Percentiles rank a stretch among this genome's conserved stretches.
Conservation (phyloP, 2,329 filamentous ascomycete species). For the Colletotrichum sp. region DNA sequence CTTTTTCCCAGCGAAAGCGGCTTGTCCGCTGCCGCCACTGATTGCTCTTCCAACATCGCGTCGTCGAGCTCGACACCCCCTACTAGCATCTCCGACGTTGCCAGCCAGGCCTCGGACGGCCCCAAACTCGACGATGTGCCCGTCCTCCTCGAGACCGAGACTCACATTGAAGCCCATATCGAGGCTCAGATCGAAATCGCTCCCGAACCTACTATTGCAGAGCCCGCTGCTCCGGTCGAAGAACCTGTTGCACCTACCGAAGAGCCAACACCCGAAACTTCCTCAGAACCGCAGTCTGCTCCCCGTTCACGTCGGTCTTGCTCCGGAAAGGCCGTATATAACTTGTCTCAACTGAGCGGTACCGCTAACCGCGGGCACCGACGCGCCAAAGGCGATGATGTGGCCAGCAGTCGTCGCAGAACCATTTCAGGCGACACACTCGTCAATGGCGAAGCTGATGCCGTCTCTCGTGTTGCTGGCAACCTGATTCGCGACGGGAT, state of each 20-base stretch:
- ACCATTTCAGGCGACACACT: constrained; percentile 48
- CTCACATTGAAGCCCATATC: constrained; percentile 3
- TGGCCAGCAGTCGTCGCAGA: constrained; percentile 48
- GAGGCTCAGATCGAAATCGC: constrained; percentile 16
- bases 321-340: constrained; percentile 67
- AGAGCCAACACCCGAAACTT: constrained; percentile 2
- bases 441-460: constrained; percentile 26
- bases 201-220: not conserved
- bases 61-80: constrained; percentile 68
- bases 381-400: constrained; percentile 55
- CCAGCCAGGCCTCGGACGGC: constrained; percentile 57
- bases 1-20: constrained; percentile 31
- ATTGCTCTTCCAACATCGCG: constrained; percentile 56
- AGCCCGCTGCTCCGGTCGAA: not conserved
- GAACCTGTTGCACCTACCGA: not conserved
- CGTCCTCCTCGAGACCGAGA: constrained; percentile 20
- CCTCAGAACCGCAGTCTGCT: constrained; percentile 30
- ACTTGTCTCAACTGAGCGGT: constrained; percentile 66
- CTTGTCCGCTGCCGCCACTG: constrained; percentile 34
- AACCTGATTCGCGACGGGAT: constrained; percentile 40
- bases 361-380: constrained; percentile 65
- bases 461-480: constrained; percentile 23
- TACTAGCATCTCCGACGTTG: constrained; percentile 68
- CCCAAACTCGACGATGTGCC: constrained; percentile 37
- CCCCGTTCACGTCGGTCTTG: constrained; percentile 60